Evolutionary conservation across 768 basidiomycete genomes (phyloP), one percentile per base, ranked within the genome.

Genomic region (Glaciozyma martinii): DNA sequence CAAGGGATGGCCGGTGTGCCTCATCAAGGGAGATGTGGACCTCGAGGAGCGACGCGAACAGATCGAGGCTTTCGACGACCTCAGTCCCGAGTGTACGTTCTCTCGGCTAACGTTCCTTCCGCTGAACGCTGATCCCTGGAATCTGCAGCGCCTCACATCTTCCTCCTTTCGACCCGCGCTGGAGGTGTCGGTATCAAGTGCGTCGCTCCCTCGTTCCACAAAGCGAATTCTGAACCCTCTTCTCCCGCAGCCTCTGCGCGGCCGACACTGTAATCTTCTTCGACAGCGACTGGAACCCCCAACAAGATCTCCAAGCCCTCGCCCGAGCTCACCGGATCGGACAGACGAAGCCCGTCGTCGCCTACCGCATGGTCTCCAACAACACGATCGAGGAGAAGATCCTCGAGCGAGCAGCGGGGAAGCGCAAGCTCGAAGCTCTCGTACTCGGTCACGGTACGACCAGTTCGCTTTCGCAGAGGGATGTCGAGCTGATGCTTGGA

Each of bases 261-360:
- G 88, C 89, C 3, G 89, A 91, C 75, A 92, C 90, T 0, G 91
- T 95, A 62, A 90, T 95, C 63, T 90, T 95, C 77, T 93, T 90
- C 72, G 90, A 92, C 73, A 86, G 88, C 67, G 89, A 91, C 75
- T 91, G 89, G 89, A 86, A 70, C 56, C 65, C 65, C 37, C 82
- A 76, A 37, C 29, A 56, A n/a, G 94, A 99, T 70, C 80, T 89
- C 3, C 94, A 99, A 78, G 94, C 94, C 0, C 71, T 73, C 75
- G 94, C 95, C 71, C 82, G 94, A 43, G 92, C 92, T 0, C 94
- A 99, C 76, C 84, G 95, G 16, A 97, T 99, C 56, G 94, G 94
- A 2, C 94, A 97, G 78, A 95, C 84, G 33, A 85, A 80, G 69
- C 90, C 91, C 1, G 91, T 95, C 59, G 80, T 95, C 52, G 85